Evolutionary conservation across 2,329 filamentous ascomycete genomes (phyloP), one percentile per base, ranked within the genome.

Genomic region (Pezicula radicicola): DNA sequence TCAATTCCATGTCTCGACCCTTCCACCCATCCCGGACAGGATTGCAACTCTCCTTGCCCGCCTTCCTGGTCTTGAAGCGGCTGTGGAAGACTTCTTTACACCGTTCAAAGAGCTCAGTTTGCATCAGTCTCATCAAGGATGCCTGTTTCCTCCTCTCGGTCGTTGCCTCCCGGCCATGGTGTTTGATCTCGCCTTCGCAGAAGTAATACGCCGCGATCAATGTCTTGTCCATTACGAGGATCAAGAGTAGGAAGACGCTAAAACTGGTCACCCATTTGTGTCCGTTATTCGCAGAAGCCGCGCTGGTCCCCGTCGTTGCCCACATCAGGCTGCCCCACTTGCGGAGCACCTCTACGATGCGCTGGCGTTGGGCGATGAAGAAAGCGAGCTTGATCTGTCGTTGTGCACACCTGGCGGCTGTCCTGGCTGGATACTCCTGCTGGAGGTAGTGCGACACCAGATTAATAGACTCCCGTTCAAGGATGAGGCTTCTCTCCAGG

Each of bases 41-140:
- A 50, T 66, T 66, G 49, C 60, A 66, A 10, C 62, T 60, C 55
- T 65, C 63, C 52, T 64, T 66, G 3, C 62, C 64, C 7, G 58
- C 61, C 49, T 66, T 66, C 33, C 62, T 54, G 35, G 62, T 66
- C 50, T 66, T 66, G 55, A 66, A 66, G 21, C 61, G 63, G 55
- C 63, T 64, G 49, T 66, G 64, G 48, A 66, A 65, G 27, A 66
- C 65, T 50, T 66, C 64, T 45, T 66, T 66, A 52, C 62, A 66
- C 21, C 63, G 53, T 6, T 66, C 63, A 35, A 66, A 66, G 19
- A 66, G 50, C 51, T 66, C 59, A 15, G 52, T 61, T 49, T 66
- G 57, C 18, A 59, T 63, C 51, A 64, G 50, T 15, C 52, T 46
- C 13, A 65, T 52, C 6, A 65, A 52, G 21, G 60, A 51, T 25